phyloP scores from a whole-genome alignment of 1,284 basidiomycete genomes.

The Chondrostereum purpureum region DNA sequence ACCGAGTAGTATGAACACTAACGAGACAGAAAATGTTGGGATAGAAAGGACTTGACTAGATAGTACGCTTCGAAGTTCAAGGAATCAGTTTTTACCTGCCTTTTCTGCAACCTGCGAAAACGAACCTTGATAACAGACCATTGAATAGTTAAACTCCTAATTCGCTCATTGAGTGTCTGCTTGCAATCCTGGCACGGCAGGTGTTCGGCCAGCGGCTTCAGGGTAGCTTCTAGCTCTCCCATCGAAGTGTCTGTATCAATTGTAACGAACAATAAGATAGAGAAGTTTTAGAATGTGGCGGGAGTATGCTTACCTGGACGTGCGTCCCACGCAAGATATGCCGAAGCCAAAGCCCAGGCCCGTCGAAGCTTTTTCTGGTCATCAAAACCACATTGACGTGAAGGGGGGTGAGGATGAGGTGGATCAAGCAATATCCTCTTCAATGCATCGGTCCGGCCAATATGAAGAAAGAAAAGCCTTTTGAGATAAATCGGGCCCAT shows the following conservation, averaged over 20 bases:
- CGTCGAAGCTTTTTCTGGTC: conserved; percentile 59
- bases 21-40: no score
- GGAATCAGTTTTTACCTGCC: no score
- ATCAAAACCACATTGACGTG: conserved; percentile 45
- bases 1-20: no score
- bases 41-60: no score
- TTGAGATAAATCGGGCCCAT: conserved; percentile 49
- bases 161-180: conserved; percentile 50
- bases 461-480: conserved; percentile 33
- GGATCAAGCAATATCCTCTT: conserved; percentile 27
- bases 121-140: conserved; percentile 74
- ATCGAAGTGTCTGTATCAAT: conserved; percentile 46
- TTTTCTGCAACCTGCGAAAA: neutral
- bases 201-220: conserved; percentile 51
- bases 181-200: conserved; percentile 58
- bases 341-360: conserved; percentile 61
- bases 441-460: conserved; percentile 23
- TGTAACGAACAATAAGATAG: conserved; percentile 5
- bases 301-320: conserved; percentile 43
- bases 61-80: no score
- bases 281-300: neutral
- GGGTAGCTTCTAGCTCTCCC: conserved; percentile 52
- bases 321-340: conserved; percentile 65
- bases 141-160: conserved; percentile 61
- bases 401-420: conserved; percentile 57